Percentiles rank a stretch among this genome's conserved stretches.
phyloP scores from a whole-genome alignment of 2,329 filamentous ascomycete genomes.

The Arthrobotrys iridis region DNA sequence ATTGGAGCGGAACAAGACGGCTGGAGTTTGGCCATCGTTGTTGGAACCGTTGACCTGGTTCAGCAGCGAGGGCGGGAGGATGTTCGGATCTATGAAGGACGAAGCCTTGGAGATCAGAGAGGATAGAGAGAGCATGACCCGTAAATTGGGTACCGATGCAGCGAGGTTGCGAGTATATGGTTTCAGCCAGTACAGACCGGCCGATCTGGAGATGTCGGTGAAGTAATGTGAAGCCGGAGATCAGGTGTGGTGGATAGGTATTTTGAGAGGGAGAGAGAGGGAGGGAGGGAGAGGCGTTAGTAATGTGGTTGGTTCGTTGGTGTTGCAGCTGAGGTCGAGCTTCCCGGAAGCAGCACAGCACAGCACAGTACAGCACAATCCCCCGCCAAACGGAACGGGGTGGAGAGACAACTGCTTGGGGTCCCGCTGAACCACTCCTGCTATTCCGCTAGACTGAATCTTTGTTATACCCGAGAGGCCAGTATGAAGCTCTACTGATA shows the following conservation, averaged over 20 bases:
- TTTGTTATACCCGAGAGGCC: no score
- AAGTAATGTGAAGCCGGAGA: constrained; percentile 3
- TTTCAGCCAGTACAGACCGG: not conserved
- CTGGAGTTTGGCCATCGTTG: constrained; percentile 43
- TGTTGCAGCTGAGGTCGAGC: constrained; percentile 34
- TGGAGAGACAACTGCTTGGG: no score
- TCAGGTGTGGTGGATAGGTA: not conserved
- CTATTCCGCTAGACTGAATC: no score
- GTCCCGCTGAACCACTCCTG: no score
- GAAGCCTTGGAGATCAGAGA: constrained; percentile 53
- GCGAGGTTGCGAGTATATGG: not conserved
- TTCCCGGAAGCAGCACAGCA: constrained; percentile 29
- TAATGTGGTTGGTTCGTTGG: constrained; percentile 28
- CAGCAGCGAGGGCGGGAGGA: constrained; percentile 75
- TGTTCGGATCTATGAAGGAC: constrained; percentile 54
- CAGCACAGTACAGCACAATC: no score
- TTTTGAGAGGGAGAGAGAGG: no score
- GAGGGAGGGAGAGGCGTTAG: constrained; percentile 13
- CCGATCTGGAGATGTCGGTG: constrained; percentile 4
- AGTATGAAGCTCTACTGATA: no score
- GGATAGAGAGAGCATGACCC: constrained; percentile 49
- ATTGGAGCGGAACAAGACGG: constrained; percentile 84
- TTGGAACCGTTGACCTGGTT: constrained; percentile 84
- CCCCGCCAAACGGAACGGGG: constrained; percentile 23
- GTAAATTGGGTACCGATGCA: constrained; percentile 12